These are phyloP conservation scores for Corymbia maculata DNA, from an alignment of 345 rosid species.

Conservation along the genomic window DNA sequence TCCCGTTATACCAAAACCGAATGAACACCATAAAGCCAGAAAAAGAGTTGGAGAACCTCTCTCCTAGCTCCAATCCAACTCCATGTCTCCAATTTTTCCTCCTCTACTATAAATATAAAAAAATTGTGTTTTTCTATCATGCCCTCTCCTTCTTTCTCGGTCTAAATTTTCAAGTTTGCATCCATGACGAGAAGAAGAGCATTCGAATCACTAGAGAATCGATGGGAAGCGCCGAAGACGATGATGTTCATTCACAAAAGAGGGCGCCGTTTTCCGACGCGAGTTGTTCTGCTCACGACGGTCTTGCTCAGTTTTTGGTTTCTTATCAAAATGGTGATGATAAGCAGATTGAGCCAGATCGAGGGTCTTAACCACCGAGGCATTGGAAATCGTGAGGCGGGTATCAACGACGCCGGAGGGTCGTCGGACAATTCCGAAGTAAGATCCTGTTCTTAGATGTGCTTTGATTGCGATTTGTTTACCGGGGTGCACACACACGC, in stretches of 20 bases:
- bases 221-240: background rate
- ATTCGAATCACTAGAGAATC: background rate
- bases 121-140: background rate
- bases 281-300: background rate
- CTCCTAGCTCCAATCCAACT: background rate
- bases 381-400: background rate
- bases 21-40: background rate
- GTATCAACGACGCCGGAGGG: background rate
- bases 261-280: background rate
- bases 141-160: background rate
- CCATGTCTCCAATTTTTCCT: background rate
- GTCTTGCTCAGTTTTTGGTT: background rate
- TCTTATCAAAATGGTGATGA: background rate
- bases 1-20: background rate
- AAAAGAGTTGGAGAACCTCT: background rate
- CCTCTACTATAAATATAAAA: background rate
- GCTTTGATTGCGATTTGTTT: background rate
- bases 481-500: background rate
- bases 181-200: conserved; percentile 16
- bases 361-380: background rate
- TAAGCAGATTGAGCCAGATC: background rate
- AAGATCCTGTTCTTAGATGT: background rate
- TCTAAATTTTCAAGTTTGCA: background rate
- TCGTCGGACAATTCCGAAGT: background rate
- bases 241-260: background rate